These are phyloP conservation scores for Stellera chamaejasme DNA, from an alignment of 345 rosid species.

Conservation along the genomic window DNA sequence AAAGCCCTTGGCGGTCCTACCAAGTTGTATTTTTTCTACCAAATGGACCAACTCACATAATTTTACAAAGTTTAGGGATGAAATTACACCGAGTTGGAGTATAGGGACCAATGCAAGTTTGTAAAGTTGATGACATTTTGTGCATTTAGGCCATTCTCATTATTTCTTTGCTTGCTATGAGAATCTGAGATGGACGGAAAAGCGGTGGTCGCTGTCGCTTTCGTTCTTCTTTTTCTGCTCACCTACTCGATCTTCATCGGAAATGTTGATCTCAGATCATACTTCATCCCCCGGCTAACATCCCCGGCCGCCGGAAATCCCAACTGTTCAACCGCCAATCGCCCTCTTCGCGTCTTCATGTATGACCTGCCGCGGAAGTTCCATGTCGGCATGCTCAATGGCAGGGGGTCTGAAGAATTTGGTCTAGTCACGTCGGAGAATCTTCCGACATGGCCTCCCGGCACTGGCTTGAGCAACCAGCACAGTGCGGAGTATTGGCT, in stretches of 20 bases:
- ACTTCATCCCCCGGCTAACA: constrained; percentile 41
- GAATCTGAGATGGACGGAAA: constrained; percentile 27
- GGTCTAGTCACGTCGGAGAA: constrained; percentile 40
- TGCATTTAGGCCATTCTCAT: no score
- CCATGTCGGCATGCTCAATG: constrained; percentile 64
- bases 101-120: no score
- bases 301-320: constrained; percentile 9
- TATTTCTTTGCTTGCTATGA: no score
- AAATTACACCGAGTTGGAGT: no score
- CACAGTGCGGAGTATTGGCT: constrained; percentile 93
- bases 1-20: no score
- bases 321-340: constrained; percentile 2
- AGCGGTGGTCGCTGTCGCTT: constrained; percentile 19
- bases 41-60: no score
- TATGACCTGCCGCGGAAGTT: constrained; percentile 76
- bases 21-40: no score
- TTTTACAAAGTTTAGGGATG: no score
- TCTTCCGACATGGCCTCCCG: constrained; percentile 58
- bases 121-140: no score
- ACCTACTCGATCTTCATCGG: constrained; percentile 38
- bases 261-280: constrained; percentile 36
- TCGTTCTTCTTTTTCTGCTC: constrained; percentile 29
- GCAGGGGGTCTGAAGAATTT: constrained; percentile 24
- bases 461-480: constrained; percentile 51
- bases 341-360: constrained; percentile 61